A percentile compares a stretch with the other conserved stretches of the same genome.
Evolutionary conservation across 257 asterid genomes (phyloP).

Genomic region (Ilex aquifolium): DNA sequence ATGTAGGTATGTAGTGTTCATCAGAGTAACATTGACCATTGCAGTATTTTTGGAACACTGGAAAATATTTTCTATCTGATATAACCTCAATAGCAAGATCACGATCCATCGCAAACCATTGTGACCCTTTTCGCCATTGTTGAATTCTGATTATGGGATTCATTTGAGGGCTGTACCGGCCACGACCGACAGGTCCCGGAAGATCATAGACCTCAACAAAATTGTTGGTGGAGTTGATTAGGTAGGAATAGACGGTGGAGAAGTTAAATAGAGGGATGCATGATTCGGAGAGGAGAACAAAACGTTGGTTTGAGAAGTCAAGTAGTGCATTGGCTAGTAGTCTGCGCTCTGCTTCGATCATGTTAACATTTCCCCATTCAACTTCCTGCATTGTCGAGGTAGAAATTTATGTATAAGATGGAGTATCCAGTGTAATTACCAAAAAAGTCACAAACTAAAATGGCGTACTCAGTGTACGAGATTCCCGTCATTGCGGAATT

Average conservation of each 20-base stretch:
- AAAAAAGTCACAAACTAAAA: no score
- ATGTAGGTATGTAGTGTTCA: conserved; percentile 81
- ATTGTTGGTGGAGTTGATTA: conserved; percentile 44
- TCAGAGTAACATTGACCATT: conserved; percentile 57
- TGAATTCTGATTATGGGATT: conserved; percentile 36
- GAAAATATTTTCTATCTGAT: conserved; percentile 43
- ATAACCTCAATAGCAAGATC: conserved; percentile 57
- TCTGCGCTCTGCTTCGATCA: conserved; percentile 90
- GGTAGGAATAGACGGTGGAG: conserved; percentile 62
- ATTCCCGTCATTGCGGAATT: no score
- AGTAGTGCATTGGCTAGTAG: conserved; percentile 81
- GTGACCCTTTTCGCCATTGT: conserved; percentile 88
- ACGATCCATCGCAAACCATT: conserved; percentile 79
- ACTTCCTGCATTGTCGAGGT: conserved; percentile 42
- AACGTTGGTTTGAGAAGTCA: conserved; percentile 70
- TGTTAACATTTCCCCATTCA: conserved; percentile 69
- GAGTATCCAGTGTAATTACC: no score
- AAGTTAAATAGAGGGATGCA: conserved; percentile 86
- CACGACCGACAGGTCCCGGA: conserved; percentile 56
- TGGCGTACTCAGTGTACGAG: no score
- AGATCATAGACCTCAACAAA: conserved; percentile 55
- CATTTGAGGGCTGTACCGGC: conserved; percentile 55
- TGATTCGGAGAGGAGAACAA: conserved; percentile 76
- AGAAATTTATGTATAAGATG: no score
- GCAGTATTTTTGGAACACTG: conserved; percentile 44